Percentiles rank a stretch among this genome's conserved stretches.
Conservation (phyloP, 768 basidiomycete genomes). For the Hypsizygus marmoreus region DNA sequence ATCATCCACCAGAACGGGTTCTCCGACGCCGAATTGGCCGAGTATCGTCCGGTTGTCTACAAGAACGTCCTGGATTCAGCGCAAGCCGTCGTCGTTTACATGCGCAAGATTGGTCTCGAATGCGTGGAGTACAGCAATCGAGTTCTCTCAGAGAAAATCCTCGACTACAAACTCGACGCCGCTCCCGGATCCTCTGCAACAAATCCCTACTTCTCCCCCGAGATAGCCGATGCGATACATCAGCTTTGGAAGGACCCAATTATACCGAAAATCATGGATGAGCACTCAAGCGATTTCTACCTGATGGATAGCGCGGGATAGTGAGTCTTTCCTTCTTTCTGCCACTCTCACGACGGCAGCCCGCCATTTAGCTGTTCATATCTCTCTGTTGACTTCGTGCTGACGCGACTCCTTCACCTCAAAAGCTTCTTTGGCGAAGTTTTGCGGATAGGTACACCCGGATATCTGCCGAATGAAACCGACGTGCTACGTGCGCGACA, state of each 20-base stretch:
- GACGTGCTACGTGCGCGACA: conserved; percentile 87
- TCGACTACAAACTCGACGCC: conserved; percentile 56
- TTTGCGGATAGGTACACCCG: conserved; percentile 73
- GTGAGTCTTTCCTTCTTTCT: conserved; percentile 44
- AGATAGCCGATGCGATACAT: conserved; percentile 69
- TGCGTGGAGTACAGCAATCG: conserved; percentile 62
- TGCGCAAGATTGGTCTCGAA: conserved; percentile 78
- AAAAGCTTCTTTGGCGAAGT: conserved; percentile 84
- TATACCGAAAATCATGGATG: conserved; percentile 54
- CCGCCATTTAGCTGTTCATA: neutral
- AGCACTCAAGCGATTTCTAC: conserved; percentile 81
- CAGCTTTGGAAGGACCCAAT: conserved; percentile 73
- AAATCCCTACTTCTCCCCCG: conserved; percentile 49
- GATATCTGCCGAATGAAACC: conserved; percentile 80
- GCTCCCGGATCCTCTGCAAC: conserved; percentile 26
- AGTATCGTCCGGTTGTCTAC: conserved; percentile 73
- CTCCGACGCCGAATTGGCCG: conserved; percentile 65
- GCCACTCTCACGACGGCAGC: neutral
- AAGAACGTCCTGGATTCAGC: conserved; percentile 82
- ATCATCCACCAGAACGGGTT: conserved; percentile 89
- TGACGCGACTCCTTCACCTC: neutral
- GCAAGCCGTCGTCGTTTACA: conserved; percentile 74
- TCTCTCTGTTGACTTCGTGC: too few relatives aligned
- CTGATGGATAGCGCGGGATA: conserved; percentile 93
- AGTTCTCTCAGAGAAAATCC: conserved; percentile 59